These are phyloP conservation scores for Neophaeococcomyces mojaviensis DNA, from an alignment of 2,329 filamentous ascomycete genomes.

Conservation along the genomic window DNA sequence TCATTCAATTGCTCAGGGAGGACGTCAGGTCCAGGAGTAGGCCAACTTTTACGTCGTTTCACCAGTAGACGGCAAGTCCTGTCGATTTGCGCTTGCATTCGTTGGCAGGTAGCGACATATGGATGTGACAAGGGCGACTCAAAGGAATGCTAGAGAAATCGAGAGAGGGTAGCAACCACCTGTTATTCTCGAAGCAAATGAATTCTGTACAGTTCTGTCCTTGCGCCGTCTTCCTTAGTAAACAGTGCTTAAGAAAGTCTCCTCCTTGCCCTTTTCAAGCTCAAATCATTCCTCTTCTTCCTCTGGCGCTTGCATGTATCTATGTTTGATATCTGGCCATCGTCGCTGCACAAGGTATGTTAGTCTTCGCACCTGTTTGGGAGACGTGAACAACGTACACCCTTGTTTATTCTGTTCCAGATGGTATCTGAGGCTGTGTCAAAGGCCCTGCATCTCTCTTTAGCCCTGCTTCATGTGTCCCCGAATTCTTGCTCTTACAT, in stretches of 20 bases:
- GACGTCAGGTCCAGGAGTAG: too few species aligned
- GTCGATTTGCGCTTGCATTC: too few species aligned
- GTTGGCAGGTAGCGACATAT: too few species aligned
- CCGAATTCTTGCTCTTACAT: slow-evolving; percentile 57
- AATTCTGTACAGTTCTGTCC: too few species aligned
- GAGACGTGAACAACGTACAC: slow-evolving; percentile 55
- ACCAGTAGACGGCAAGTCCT: too few species aligned
- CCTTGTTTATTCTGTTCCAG: slow-evolving; percentile 87
- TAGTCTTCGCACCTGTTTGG: not conserved
- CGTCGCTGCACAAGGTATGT: slow-evolving; percentile 59
- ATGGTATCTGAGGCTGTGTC: slow-evolving; percentile 68
- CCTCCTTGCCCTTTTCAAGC: not conserved
- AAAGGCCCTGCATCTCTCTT: slow-evolving; percentile 56
- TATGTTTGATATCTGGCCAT: slow-evolving; percentile 98
- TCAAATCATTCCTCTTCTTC: slow-evolving; percentile 32
- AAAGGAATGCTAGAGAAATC: too few species aligned
- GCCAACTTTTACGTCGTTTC: too few species aligned
- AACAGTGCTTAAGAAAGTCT: not conserved
- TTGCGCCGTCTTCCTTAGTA: too few species aligned
- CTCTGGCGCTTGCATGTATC: slow-evolving; percentile 67
- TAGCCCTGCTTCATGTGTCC: not conserved
- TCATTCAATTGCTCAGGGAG: too few species aligned
- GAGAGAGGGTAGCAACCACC: too few species aligned
- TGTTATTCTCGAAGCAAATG: too few species aligned
- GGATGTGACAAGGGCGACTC: too few species aligned